A percentile compares a stretch with the other conserved stretches of the same genome.
phyloP scores from a whole-genome alignment of 164 flowering plant genomes.

The Tetrastigma voinierianum region DNA sequence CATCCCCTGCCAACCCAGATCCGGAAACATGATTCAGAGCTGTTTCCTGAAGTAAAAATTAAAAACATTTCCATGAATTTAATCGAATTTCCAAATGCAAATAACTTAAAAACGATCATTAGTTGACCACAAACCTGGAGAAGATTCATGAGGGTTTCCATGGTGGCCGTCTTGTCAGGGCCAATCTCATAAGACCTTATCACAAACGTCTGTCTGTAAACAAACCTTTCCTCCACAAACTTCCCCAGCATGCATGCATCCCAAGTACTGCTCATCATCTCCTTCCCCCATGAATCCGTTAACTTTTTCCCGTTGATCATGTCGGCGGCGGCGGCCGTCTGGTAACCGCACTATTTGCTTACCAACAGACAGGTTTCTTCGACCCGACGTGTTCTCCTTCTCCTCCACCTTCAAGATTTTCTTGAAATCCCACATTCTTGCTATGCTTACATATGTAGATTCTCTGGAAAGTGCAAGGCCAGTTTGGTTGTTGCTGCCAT shows the following conservation, averaged over 20 bases:
- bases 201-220: slow-evolving; percentile 6
- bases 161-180: background rate
- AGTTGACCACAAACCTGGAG: slow-evolving; percentile 6
- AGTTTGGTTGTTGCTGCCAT: slow-evolving; percentile 16
- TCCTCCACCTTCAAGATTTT: slow-evolving; percentile 1
- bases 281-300: slow-evolving; percentile 29
- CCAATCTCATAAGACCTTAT: slow-evolving; percentile 15
- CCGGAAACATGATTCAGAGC: slow-evolving; percentile 4
- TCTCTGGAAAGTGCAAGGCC: slow-evolving; percentile 1
- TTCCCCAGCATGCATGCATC: slow-evolving; percentile 23
- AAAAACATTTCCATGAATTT: background rate
- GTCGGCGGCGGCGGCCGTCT: slow-evolving; percentile 24
- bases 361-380: slow-evolving; percentile 16
- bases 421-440: background rate
- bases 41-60: slow-evolving; percentile 10
- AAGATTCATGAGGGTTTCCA: background rate
- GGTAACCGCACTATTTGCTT: slow-evolving; percentile 17
- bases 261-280: background rate
- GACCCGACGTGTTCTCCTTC: background rate
- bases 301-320: slow-evolving; percentile 52
- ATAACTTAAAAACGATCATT: background rate
- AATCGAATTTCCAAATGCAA: background rate
- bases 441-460: slow-evolving; percentile 2
- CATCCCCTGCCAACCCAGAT: slow-evolving; percentile 7
- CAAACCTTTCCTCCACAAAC: slow-evolving; percentile 1